These are phyloP conservation scores for Laguncularia racemosa DNA, from an alignment of 345 rosid genomes.

Conservation along the genomic window DNA sequence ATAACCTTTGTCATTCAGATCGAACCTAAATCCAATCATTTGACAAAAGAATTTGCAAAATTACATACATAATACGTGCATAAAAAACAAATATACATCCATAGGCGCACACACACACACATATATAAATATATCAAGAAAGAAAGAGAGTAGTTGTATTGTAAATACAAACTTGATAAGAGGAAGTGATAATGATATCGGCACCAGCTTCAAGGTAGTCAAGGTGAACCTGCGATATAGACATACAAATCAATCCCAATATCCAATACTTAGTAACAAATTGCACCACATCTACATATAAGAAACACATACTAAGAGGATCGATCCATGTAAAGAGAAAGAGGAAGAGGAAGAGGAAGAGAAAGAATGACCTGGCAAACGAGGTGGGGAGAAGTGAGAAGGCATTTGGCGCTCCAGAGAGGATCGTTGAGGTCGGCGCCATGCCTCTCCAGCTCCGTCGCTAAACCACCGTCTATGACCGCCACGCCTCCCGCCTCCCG, in stretches of 20 bases:
- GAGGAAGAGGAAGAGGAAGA: background rate
- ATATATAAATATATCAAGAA: background rate
- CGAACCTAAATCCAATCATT: no score
- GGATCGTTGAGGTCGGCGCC: slow-evolving; percentile 91
- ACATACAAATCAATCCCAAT: no score
- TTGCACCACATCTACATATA: no score
- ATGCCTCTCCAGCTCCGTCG: slow-evolving; percentile 86
- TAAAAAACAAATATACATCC: no score
- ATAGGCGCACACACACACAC: no score
- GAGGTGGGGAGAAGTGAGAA: slow-evolving; percentile 71
- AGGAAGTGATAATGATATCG: slow-evolving; percentile 64
- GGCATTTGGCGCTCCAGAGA: slow-evolving; percentile 96
- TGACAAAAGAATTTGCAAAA: no score
- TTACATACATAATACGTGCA: no score
- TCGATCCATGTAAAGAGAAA: background rate
- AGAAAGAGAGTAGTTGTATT: slow-evolving; percentile 3
- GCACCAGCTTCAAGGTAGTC: slow-evolving; percentile 92
- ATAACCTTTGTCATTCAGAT: no score
- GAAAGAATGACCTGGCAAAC: slow-evolving; percentile 48
- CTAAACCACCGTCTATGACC: slow-evolving; percentile 84
- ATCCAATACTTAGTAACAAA: no score
- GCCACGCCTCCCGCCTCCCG: slow-evolving; percentile 65
- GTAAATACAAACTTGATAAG: slow-evolving; percentile 52
- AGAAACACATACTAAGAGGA: background rate
- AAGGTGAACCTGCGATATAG: slow-evolving; percentile 59